These are phyloP conservation scores for Naumovozyma castellii DNA, from an alignment of 805 yeast species.

Conservation along the genomic window DNA sequence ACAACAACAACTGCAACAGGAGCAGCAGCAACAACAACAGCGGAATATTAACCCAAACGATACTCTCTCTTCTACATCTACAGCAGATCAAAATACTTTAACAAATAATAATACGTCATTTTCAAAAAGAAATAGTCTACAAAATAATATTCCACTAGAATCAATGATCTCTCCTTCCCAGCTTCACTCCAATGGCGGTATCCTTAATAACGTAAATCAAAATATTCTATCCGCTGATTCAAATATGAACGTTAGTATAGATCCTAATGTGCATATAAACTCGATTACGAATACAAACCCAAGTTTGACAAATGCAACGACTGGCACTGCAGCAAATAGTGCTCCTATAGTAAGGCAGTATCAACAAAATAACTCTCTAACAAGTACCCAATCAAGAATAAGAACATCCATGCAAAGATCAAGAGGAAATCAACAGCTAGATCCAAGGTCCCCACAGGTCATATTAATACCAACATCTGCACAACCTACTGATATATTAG, in stretches of 20 bases:
- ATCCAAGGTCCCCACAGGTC: slow-evolving; percentile 41
- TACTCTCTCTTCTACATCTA: background rate
- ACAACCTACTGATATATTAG: slow-evolving; percentile 80
- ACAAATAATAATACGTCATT: slow-evolving; percentile 1
- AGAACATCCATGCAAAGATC: slow-evolving; percentile 11
- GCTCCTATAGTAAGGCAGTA: background rate
- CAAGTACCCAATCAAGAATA: slow-evolving; percentile 9
- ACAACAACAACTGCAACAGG: slow-evolving; percentile 3
- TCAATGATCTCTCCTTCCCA: background rate
- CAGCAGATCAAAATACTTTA: slow-evolving; percentile 3
- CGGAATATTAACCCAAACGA: background rate
- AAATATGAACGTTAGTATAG: background rate
- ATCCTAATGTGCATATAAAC: background rate
- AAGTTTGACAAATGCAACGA: too few relatives aligned
- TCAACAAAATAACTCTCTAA: slow-evolving; percentile 10
- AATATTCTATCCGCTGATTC: background rate
- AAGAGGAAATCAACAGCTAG: slow-evolving; percentile 20
- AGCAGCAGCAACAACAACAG: slow-evolving; percentile 2
- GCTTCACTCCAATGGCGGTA: background rate
- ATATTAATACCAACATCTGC: slow-evolving; percentile 48
- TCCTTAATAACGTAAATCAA: background rate
- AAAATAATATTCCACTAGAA: slow-evolving; percentile 2
- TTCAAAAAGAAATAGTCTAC: too few relatives aligned
- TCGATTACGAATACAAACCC: background rate
- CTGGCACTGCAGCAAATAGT: background rate